A percentile compares a stretch with the other conserved stretches of the same genome.
phyloP scores from a whole-genome alignment of 2,329 filamentous ascomycete species.

The Hortaea werneckii region DNA sequence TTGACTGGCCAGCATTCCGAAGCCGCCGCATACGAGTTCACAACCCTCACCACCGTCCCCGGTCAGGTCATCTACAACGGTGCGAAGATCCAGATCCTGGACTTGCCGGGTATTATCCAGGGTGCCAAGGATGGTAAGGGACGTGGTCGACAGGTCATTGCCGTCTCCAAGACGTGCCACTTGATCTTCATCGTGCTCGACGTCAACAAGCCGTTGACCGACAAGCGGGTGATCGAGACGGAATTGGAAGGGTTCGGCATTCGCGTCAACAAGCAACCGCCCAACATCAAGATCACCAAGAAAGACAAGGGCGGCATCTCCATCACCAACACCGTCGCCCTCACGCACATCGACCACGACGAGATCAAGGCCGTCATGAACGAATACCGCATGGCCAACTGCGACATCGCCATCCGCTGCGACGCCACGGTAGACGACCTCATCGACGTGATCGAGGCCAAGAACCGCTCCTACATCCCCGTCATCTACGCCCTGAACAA shows the following conservation, averaged over 20 bases:
- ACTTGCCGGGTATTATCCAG: constrained; percentile 97
- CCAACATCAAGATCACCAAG: constrained; percentile 99
- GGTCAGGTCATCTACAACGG: constrained; percentile 95
- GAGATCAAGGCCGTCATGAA: constrained; percentile 97
- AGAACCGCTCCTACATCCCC: constrained; percentile 92
- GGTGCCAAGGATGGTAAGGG: constrained; percentile 97
- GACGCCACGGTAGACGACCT: constrained; percentile 95
- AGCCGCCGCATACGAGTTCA: constrained; percentile 96
- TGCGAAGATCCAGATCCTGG: constrained; percentile 94
- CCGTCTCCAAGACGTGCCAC: constrained; percentile 96
- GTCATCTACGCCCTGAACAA: constrained; percentile 99
- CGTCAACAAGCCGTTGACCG: constrained; percentile 94
- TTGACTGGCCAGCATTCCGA: constrained; percentile 96
- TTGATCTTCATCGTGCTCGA: constrained; percentile 97
- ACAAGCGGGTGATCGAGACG: constrained; percentile 89
- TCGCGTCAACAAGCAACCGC: constrained; percentile 90
- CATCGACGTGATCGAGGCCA: constrained; percentile 91
- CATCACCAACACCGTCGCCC: constrained; percentile 86
- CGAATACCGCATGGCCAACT: constrained; percentile 93
- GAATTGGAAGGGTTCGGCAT: constrained; percentile 97
- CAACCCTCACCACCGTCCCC: constrained; percentile 91
- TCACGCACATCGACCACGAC: constrained; percentile 86
- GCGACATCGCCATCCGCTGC: constrained; percentile 94
- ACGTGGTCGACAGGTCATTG: constrained; percentile 95
- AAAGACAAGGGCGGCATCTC: constrained; percentile 97